Evolutionary conservation across 2,329 filamentous ascomycete species (phyloP).

Genomic region (Fusarium sp.): DNA sequence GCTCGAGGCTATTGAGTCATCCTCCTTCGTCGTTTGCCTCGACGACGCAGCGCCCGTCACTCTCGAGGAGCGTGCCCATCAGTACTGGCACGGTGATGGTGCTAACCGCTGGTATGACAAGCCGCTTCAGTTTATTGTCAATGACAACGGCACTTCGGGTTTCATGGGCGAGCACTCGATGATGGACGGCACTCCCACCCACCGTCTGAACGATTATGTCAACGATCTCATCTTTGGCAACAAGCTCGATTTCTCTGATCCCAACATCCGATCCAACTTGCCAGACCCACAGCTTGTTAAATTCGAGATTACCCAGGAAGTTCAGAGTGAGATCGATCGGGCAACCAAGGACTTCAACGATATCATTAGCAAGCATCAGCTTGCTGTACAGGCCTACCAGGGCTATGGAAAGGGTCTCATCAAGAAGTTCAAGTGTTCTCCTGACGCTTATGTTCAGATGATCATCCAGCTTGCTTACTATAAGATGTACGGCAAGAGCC

Average conservation of each 20-base stretch:
- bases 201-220: conserved; percentile 95
- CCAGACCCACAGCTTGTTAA: conserved; percentile 83
- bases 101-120: conserved; percentile 98
- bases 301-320: conserved; percentile 82
- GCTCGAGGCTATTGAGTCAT: conserved; percentile 86
- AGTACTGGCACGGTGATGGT: conserved; percentile 99
- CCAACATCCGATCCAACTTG: conserved; percentile 83
- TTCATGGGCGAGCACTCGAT: conserved; percentile 99
- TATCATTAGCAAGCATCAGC: conserved; percentile 89
- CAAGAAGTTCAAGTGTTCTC: conserved; percentile 99
- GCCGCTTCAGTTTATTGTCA: conserved; percentile 96
- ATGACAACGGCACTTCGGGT: conserved; percentile 96
- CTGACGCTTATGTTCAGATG: conserved; percentile 98
- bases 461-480: conserved; percentile 97
- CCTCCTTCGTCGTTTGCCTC: conserved; percentile 92
- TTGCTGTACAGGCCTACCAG: conserved; percentile 95
- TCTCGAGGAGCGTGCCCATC: conserved; percentile 92
- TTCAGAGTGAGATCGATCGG: conserved; percentile 82
- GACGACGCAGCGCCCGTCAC: conserved; percentile 94
- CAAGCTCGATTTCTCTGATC: conserved; percentile 90
- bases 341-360: conserved; percentile 84
- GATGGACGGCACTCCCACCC: conserved; percentile 99
- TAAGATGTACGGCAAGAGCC: conserved; percentile 99
- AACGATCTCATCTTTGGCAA: conserved; percentile 94
- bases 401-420: conserved; percentile 98